A percentile compares a stretch with the other conserved stretches of the same genome.
Conservation (phyloP, 257 asterid species). For the Solanum bulbocastanum region DNA sequence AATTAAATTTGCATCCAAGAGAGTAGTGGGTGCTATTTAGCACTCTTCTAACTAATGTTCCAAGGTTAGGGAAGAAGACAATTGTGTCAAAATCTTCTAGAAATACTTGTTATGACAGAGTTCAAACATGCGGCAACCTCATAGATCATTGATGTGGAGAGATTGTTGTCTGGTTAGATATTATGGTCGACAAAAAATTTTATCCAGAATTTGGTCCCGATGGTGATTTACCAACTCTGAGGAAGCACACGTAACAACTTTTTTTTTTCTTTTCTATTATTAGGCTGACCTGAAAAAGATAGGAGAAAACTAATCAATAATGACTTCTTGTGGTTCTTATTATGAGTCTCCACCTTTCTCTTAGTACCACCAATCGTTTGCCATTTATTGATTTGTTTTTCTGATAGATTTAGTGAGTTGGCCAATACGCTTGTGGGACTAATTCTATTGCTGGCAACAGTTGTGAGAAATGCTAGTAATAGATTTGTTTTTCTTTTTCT, state of each 20-base stretch:
- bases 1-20: background rate
- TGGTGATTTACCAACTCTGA: slow-evolving; percentile 24
- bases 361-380: background rate
- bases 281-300: background rate
- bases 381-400: background rate
- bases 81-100: background rate
- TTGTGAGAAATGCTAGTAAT: background rate
- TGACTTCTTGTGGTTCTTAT: slow-evolving; percentile 16
- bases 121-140: background rate
- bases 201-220: slow-evolving; percentile 13
- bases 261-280: background rate
- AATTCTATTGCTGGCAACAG: background rate
- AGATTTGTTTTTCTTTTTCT: background rate
- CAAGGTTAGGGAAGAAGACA: background rate
- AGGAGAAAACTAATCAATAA: slow-evolving; percentile 8
- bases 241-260: slow-evolving; percentile 19
- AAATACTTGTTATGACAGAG: background rate
- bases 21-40: background rate
- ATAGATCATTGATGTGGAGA: background rate
- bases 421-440: background rate
- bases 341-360: background rate
- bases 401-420: background rate
- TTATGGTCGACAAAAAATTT: slow-evolving; percentile 18
- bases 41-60: background rate
- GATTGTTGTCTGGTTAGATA: background rate